Base-by-base conservation (phyloP, 306 rosid genomes). In the Canavalia ensiformis region DNA sequence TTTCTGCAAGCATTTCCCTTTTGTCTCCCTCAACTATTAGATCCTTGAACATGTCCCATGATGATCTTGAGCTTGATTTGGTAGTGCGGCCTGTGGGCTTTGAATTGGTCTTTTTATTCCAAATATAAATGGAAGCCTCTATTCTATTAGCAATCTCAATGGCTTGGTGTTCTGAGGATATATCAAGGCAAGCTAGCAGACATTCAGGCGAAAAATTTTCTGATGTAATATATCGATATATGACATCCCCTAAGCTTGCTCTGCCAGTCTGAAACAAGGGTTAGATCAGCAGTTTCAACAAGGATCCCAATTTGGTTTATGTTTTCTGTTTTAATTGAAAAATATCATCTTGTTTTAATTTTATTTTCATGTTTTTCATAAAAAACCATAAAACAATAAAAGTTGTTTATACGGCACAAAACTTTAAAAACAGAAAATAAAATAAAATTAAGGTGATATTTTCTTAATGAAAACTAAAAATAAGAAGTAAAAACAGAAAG, bases 31-130 rank as follows among this genome's bases (percentile, higher is more conserved):
- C 99, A n/a, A 89, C 84, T 88, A 95, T 95, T 44, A 90, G 78
- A 68, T 95, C 99, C 88, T 82, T 95, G n/a, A 95, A 91, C 89
- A 93, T 90, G 72, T 89, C 97, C 99, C 99, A 95, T 4, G 99
- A 95, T 18, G 97, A 88, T 83, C 86, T 93, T 47, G 98, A 89
- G 63, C 84, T 77, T 25, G 84, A 72, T 62, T 90, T 78, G 63
- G 78, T 51, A 1, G 83, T 65, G 73, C 52, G 86, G 59, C 72
- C 47, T 9, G 70, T 29, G n/a, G 92, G 90, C 81, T 83, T 91
- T 13, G 89, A 77, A 73, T 82, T 89, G 63, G 77, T 83, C 81
- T 72, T 90, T 80, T 49, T 89, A 4, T 79, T 91, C 95, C 95
- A 95, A 46, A 91, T 79, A 31, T 89, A 83, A 25, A 93, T 84